These are phyloP conservation scores for Ascochyta viciae-villosae DNA, from an alignment of 2,329 filamentous ascomycete genomes.

Conservation along the genomic window DNA sequence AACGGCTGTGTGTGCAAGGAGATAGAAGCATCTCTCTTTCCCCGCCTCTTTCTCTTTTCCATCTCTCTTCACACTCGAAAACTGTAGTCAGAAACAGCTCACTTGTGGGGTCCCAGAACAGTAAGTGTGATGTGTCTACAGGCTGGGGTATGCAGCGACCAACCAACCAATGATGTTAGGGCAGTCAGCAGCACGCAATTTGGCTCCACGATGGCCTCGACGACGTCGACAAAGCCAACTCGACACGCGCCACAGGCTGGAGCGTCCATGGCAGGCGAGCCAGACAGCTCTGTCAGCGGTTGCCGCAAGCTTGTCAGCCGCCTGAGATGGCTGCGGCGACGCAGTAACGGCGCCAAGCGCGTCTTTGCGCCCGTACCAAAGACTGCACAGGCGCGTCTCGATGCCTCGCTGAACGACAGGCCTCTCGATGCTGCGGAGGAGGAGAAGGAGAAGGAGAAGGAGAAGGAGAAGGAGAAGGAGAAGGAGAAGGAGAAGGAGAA, in stretches of 20 bases:
- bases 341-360: slow-evolving; percentile 13
- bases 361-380: slow-evolving; percentile 28
- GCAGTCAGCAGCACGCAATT: slow-evolving; percentile 40
- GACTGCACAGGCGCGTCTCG: slow-evolving; percentile 39
- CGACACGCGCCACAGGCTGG: slow-evolving; percentile 7
- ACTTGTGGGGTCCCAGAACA: slow-evolving; percentile 3
- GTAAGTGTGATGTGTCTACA: slow-evolving; percentile 12
- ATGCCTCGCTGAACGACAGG: slow-evolving; percentile 40
- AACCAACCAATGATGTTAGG: slow-evolving; percentile 29
- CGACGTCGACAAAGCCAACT: not conserved
- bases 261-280: slow-evolving; percentile 8
- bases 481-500: slow-evolving; percentile 34
- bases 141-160: slow-evolving; percentile 19
- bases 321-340: slow-evolving; percentile 17
- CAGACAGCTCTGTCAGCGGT: slow-evolving; percentile 13
- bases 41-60: no score
- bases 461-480: slow-evolving; percentile 36
- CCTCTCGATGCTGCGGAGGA: slow-evolving; percentile 30
- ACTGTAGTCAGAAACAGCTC: not conserved
- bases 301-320: slow-evolving; percentile 18
- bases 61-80: not conserved
- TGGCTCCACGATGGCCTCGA: slow-evolving; percentile 30
- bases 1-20: not conserved
- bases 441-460: slow-evolving; percentile 33
- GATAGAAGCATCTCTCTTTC: not conserved